Conservation (phyloP, 768 basidiomycete species). For the Lactarius vividus region DNA sequence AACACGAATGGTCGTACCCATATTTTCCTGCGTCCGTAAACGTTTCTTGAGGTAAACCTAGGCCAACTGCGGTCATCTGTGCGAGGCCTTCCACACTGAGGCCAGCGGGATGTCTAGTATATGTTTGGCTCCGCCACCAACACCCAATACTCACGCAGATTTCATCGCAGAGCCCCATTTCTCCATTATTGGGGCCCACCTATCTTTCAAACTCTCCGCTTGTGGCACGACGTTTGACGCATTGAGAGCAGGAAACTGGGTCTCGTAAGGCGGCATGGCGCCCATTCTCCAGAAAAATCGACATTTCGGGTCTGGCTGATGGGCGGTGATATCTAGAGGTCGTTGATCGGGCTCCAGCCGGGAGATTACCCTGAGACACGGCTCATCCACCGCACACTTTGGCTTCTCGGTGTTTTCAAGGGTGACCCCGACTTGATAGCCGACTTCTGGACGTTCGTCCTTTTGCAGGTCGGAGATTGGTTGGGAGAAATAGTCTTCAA, state of each 20-base stretch:
- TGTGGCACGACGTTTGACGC: conserved; percentile 81
- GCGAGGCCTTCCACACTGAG: conserved; percentile 80
- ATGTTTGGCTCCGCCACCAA: not conserved
- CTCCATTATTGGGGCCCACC: conserved; percentile 74
- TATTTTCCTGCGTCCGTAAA: conserved; percentile 82
- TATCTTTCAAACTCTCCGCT: conserved; percentile 50
- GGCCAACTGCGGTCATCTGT: conserved; percentile 82
- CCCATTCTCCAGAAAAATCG: conserved; percentile 91
- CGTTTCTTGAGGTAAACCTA: conserved; percentile 65
- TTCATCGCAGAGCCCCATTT: conserved; percentile 91
- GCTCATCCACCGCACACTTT: conserved; percentile 78
- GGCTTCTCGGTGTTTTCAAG: conserved; percentile 96
- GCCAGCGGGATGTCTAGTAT: conserved; percentile 17
- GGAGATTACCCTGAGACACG: conserved; percentile 78
- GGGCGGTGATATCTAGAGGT: conserved; percentile 78
- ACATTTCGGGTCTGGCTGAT: conserved; percentile 90
- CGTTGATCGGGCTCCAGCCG: conserved; percentile 73
- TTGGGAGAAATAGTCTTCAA: conserved; percentile 93
- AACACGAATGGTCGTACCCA: conserved; percentile 50
- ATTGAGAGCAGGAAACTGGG: conserved; percentile 72
- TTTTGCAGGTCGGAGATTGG: conserved; percentile 55
- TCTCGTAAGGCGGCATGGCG: conserved; percentile 70
- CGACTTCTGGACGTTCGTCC: conserved; percentile 82
- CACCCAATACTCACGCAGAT: conserved; percentile 56
- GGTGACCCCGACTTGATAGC: conserved; percentile 92